Percentiles rank a stretch among this genome's conserved stretches.
These are phyloP conservation scores for Psidium friedrichsthalianum DNA, from an alignment of 345 rosid genomes.

Conservation along the genomic window DNA sequence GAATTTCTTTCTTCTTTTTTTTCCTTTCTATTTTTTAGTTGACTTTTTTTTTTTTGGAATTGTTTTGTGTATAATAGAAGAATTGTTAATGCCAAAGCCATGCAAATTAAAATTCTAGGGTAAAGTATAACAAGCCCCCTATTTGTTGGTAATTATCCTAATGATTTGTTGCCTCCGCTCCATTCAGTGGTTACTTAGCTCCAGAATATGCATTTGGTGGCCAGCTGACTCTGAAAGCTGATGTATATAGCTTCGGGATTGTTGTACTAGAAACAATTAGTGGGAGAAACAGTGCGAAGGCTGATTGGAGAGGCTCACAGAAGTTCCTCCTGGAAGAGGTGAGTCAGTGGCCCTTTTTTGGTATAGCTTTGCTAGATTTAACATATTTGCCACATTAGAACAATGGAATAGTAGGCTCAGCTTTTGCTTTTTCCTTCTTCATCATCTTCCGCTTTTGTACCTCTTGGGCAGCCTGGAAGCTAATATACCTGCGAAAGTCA, in stretches of 20 bases:
- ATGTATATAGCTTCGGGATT: conserved; percentile 65
- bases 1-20: background rate
- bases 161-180: conserved; percentile 1
- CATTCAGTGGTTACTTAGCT: conserved; percentile 65
- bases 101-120: background rate
- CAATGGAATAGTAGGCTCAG: background rate
- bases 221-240: conserved; percentile 62
- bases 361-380: background rate
- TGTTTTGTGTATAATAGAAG: background rate
- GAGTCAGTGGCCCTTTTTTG: background rate
- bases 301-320: conserved; percentile 26
- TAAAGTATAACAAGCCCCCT: background rate
- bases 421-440: background rate
- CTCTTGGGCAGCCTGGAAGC: background rate
- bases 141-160: background rate
- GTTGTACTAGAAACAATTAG: conserved; percentile 52
- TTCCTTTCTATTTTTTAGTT: background rate
- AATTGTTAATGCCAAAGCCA: background rate
- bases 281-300: conserved; percentile 40
- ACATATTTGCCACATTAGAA: background rate
- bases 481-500: background rate
- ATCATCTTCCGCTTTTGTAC: background rate
- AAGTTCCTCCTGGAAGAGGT: conserved; percentile 57
- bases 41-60: background rate
- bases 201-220: conserved; percentile 74